Base-by-base conservation (phyloP, 1,284 basidiomycete species). In the Leccinum angustisporum region DNA sequence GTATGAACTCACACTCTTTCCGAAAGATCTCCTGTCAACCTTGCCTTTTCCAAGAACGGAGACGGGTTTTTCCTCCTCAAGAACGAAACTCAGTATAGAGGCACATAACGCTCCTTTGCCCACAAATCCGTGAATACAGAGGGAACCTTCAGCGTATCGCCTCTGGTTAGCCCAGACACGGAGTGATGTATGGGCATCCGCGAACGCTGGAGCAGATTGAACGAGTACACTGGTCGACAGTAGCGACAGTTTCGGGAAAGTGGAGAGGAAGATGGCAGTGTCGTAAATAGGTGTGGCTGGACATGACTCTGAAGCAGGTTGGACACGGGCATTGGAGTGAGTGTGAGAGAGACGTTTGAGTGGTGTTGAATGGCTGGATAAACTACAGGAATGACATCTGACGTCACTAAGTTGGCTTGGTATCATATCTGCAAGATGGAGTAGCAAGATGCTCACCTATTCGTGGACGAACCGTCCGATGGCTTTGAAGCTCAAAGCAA, bases 131-230 rank as follows among this genome's bases (percentile, higher is more conserved):
- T 81, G 80, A 1, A 91, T 80, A 65, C 87, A 89, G 61, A 84
- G 71, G 48, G 76, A 67, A 5, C 86, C 83, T 56, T 79, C 79
- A 2, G 84, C 82, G 66, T 93, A 93, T 0, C 94, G 94, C 21
- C 95, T 84, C 72, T 96, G 92, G 59, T 90, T 89, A 1, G 93
- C 92, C 97, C 96, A 98, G 18, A 97, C 85, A 21, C 94, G 85
- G 59, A 98, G 84, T 10, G 98, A 79, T 1, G 90, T 81, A 18
- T 94, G 77, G 7, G 93, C 94, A 63, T 96, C 91, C 2, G 78
- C 75, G 70, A 93, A 94, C 0, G 87, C 83, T 0, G 89, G 82
- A 5, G 85, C 81, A 13, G 81, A 76, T 64, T 89, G 80, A 54
- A 88, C 82, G 16, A 92, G 76, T 0, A 79, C 73, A 74, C 96